Conservation (phyloP, 2,329 filamentous ascomycete species). For the Aspergillus proliferans region DNA sequence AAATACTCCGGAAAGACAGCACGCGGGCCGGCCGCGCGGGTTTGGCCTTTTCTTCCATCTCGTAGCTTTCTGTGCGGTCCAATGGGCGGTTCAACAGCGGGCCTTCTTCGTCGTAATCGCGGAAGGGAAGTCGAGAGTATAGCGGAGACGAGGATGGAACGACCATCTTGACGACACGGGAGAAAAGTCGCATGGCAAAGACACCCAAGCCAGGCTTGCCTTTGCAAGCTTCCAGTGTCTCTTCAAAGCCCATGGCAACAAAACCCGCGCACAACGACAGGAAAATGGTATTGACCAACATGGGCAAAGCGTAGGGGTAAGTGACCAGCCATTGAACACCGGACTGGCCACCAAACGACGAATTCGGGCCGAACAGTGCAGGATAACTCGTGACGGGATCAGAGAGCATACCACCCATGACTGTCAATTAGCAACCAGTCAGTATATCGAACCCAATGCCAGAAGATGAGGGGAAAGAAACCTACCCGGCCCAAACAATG, state of each 20-base stretch:
- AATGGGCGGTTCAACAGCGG: conserved; percentile 28
- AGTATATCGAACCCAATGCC: conserved; percentile 5
- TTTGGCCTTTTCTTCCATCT: conserved; percentile 29
- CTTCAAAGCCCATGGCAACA: conserved; percentile 60
- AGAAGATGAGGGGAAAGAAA: conserved; percentile 30
- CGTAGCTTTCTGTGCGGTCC: conserved; percentile 28
- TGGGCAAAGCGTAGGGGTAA: conserved; percentile 65
- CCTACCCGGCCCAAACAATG: conserved; percentile 45
- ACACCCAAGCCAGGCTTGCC: conserved; percentile 43
- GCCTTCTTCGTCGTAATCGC: conserved; percentile 31
- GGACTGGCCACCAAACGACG: conserved; percentile 48
- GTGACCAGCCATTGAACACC: conserved; percentile 56
- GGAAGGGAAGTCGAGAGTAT: conserved; percentile 29
- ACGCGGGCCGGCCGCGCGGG: conserved; percentile 33
- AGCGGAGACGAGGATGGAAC: conserved; percentile 26
- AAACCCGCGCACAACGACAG: conserved; percentile 49
- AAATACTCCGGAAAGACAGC: conserved; percentile 46
- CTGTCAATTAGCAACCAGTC: conserved; percentile 20
- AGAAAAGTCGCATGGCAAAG: conserved; percentile 22
- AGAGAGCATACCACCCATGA: conserved; percentile 61
- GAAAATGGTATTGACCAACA: conserved; percentile 58
- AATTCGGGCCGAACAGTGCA: conserved; percentile 54
- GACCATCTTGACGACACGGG: conserved; percentile 18
- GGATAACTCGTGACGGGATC: conserved; percentile 62
- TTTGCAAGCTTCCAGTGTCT: conserved; percentile 48